Conservation (phyloP, 495 filamentous ascomycete species). For the Xylaria bambusicola region DNA sequence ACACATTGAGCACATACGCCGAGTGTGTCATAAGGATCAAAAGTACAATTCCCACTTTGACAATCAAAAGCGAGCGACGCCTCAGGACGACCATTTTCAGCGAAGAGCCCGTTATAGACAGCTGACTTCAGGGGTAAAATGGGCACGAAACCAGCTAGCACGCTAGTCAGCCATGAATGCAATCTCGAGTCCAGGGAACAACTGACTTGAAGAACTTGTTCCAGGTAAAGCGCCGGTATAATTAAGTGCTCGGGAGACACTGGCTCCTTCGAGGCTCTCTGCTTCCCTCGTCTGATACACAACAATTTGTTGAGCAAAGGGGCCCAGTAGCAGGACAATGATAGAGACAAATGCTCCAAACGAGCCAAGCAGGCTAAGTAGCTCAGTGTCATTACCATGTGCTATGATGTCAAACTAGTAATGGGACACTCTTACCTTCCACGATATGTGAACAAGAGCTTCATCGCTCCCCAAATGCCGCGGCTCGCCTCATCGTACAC, state of each 20-base stretch:
- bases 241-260: conserved; percentile 18
- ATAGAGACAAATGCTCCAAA: conserved; percentile 45
- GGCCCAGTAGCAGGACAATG: conserved; percentile 35
- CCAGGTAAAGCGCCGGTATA: conserved; percentile 17
- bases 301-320: conserved; percentile 31
- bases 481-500: conserved; percentile 49
- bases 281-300: conserved; percentile 20
- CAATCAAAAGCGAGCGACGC: conserved; percentile 27
- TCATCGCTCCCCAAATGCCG: conserved; percentile 41
- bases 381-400: background rate
- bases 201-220: conserved; percentile 13
- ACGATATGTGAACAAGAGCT: conserved; percentile 32
- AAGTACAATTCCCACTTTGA: conserved; percentile 34
- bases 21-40: conserved; percentile 30
- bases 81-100: conserved; percentile 29
- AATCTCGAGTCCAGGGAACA: background rate
- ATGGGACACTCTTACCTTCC: conserved; percentile 24
- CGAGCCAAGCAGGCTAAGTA: conserved; percentile 38
- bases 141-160: conserved; percentile 27
- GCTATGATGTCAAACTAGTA: background rate
- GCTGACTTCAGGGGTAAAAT: conserved; percentile 37
- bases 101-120: conserved; percentile 36
- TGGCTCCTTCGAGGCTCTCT: conserved; percentile 14
- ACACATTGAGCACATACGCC: conserved; percentile 32
- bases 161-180: background rate